Evolutionary conservation across 495 filamentous ascomycete genomes (phyloP).

Genomic region (Hyaloscypha bicolor): DNA sequence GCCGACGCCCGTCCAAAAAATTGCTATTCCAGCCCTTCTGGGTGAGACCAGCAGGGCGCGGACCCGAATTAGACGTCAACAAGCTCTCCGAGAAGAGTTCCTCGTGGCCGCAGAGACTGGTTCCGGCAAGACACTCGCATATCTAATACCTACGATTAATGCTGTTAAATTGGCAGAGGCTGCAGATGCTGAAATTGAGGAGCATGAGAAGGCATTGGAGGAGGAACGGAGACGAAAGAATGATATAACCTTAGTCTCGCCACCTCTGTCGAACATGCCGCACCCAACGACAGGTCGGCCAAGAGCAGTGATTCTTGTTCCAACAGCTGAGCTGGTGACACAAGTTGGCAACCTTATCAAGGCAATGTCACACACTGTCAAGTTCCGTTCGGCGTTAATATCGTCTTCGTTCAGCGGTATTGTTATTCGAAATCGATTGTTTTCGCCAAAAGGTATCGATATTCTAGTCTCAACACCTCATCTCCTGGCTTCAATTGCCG

Average conservation of each 20-base stretch:
- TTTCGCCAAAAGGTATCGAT: constrained; percentile 80
- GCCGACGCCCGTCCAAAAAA: constrained; percentile 85
- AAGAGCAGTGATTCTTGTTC: constrained; percentile 83
- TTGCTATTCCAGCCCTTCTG: constrained; percentile 82
- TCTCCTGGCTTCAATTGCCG: constrained; percentile 80
- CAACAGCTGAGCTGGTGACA: constrained; percentile 88
- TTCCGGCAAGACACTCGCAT: constrained; percentile 94
- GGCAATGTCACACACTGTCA: constrained; percentile 75
- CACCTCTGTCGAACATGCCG: constrained; percentile 61
- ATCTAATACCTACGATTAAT: constrained; percentile 80
- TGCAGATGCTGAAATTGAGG: constrained; percentile 56
- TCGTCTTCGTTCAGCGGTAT: constrained; percentile 72
- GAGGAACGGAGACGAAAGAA: constrained; percentile 46
- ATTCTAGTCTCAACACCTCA: constrained; percentile 87
- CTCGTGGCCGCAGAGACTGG: constrained; percentile 95
- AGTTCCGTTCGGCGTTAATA: constrained; percentile 78
- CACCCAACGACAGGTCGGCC: constrained; percentile 77
- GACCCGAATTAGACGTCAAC: constrained; percentile 1
- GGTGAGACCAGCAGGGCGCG: constrained; percentile 37
- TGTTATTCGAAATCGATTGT: constrained; percentile 86
- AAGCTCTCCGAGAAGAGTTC: constrained; percentile 66
- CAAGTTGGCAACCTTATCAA: constrained; percentile 84
- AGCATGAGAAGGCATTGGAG: constrained; percentile 50
- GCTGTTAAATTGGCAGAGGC: constrained; percentile 78
- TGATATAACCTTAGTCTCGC: constrained; percentile 21